Conservation (phyloP, 1,284 basidiomycete species). For the Leccinum griseonigrum region DNA sequence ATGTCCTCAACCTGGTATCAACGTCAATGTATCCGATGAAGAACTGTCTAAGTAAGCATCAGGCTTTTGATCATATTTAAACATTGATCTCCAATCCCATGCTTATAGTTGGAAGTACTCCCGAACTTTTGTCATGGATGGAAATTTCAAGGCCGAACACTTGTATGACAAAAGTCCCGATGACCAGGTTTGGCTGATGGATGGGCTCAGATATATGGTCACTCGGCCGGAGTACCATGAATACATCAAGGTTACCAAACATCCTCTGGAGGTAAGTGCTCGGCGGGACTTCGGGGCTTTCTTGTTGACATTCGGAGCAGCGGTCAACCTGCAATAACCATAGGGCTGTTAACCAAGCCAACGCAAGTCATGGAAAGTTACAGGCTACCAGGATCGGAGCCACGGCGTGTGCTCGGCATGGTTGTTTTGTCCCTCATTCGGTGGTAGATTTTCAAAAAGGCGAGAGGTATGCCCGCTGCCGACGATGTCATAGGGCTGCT, state of each 20-base stretch:
- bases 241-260: background rate
- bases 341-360: conserved; percentile 7
- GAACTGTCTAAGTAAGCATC: background rate
- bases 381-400: conserved; percentile 17
- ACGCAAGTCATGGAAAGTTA: conserved; percentile 2
- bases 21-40: background rate
- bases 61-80: background rate
- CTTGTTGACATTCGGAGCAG: background rate
- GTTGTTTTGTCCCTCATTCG: conserved; percentile 17
- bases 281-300: background rate
- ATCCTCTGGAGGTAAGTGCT: background rate
- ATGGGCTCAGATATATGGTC: conserved; percentile 13
- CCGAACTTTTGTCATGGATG: conserved; percentile 6
- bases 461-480: conserved; percentile 2
- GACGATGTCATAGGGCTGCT: background rate
- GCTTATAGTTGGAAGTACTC: conserved; percentile 7
- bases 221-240: background rate
- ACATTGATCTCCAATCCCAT: background rate
- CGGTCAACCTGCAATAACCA: conserved; percentile 9
- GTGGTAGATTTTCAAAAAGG: conserved; percentile 5
- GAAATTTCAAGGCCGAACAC: conserved; percentile 17
- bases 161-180: background rate
- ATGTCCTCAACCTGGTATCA: conserved; percentile 17
- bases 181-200: conserved; percentile 12
- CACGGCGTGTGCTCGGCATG: conserved; percentile 18